These are phyloP conservation scores for Helminthosporium solani DNA, from an alignment of 2,329 filamentous ascomycete genomes.

Conservation along the genomic window DNA sequence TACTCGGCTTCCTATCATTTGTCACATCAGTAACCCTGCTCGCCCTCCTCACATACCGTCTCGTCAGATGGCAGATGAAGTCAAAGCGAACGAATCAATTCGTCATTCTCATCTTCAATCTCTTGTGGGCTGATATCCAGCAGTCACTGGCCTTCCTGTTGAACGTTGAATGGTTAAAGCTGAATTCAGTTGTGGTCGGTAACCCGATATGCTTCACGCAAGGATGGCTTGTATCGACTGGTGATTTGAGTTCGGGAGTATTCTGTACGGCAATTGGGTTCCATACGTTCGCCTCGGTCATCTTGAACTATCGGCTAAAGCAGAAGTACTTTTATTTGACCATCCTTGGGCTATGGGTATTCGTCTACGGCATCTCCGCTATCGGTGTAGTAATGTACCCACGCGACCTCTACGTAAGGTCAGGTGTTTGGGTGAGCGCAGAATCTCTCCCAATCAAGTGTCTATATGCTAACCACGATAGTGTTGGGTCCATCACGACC, in stretches of 20 bases:
- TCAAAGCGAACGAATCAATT: slow-evolving; percentile 60
- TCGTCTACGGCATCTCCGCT: slow-evolving; percentile 59
- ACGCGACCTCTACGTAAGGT: slow-evolving; percentile 60
- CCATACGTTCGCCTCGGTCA: slow-evolving; percentile 66
- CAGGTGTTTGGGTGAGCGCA: slow-evolving; percentile 57
- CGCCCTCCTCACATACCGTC: slow-evolving; percentile 48
- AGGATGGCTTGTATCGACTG: slow-evolving; percentile 68
- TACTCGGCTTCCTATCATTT: slow-evolving; percentile 51
- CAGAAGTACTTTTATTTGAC: slow-evolving; percentile 52
- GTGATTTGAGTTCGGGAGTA: slow-evolving; percentile 65
- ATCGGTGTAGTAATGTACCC: slow-evolving; percentile 51
- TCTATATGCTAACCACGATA: slow-evolving; percentile 13
- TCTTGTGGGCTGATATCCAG: slow-evolving; percentile 67
- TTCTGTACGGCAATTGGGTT: slow-evolving; percentile 67
- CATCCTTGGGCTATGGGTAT: slow-evolving; percentile 57
- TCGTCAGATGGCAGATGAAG: slow-evolving; percentile 43
- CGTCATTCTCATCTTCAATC: slow-evolving; percentile 67
- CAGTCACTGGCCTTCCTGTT: slow-evolving; percentile 65
- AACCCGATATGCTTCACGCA: slow-evolving; percentile 62
- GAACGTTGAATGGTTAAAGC: slow-evolving; percentile 59
- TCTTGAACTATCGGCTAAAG: slow-evolving; percentile 56
- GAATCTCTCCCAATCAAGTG: neutral
- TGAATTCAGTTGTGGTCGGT: slow-evolving; percentile 56
- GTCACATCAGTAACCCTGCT: slow-evolving; percentile 47
- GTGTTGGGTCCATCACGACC: slow-evolving; percentile 65